Evolutionary conservation across 345 rosid genomes (phyloP).

Genomic region (Orychophragmus violaceus): DNA sequence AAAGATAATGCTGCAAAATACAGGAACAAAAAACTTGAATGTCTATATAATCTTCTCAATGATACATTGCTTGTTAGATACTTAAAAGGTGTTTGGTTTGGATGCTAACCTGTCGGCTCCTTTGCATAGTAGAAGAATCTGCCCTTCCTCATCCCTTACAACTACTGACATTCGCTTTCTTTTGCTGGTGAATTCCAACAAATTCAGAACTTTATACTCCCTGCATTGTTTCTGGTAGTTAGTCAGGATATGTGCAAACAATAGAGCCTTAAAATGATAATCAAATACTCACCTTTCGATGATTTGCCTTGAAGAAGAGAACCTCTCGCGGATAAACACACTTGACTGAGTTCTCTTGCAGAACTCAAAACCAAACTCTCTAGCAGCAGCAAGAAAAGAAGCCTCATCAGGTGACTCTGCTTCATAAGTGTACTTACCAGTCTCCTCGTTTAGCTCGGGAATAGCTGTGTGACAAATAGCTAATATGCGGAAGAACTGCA

Average conservation of each 20-base stretch:
- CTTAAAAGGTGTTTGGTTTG: too few relatives aligned
- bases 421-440: slow-evolving; percentile 66
- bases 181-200: slow-evolving; percentile 93
- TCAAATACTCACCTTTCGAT: slow-evolving; percentile 63
- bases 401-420: slow-evolving; percentile 99
- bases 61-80: too few relatives aligned
- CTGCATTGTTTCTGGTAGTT: slow-evolving; percentile 40
- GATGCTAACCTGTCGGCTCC: slow-evolving; percentile 92
- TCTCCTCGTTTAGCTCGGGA: slow-evolving; percentile 78
- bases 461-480: slow-evolving; percentile 97
- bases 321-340: slow-evolving; percentile 59
- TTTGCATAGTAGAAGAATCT: slow-evolving; percentile 84
- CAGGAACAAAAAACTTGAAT: neutral
- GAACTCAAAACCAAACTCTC: slow-evolving; percentile 96
- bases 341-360: slow-evolving; percentile 80
- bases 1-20: slow-evolving; percentile 66
- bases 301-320: slow-evolving; percentile 42
- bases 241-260: slow-evolving; percentile 11
- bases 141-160: slow-evolving; percentile 71
- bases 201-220: slow-evolving; percentile 83
- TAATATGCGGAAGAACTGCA: slow-evolving; percentile 68
- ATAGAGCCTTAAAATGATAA: neutral
- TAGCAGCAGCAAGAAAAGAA: slow-evolving; percentile 91
- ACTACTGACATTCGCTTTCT: slow-evolving; percentile 96
- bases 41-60: too few relatives aligned